Conservation (phyloP, 805 yeast genomes). For the Ogataea methylovora region DNA sequence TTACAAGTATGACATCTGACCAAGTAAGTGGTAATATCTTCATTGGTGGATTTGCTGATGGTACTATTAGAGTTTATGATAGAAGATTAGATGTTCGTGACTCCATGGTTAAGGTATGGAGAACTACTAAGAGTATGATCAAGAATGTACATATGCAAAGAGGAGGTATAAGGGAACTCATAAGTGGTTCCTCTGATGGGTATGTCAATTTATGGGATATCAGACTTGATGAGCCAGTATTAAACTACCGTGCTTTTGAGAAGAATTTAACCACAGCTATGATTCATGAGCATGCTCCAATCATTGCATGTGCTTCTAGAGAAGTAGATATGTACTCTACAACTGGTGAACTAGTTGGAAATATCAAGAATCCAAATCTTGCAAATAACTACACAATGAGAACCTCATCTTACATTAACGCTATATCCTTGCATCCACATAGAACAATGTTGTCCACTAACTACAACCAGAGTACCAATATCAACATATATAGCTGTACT, state of each 20-base stretch:
- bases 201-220: conserved; percentile 87
- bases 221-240: conserved; percentile 63
- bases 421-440: conserved; percentile 84
- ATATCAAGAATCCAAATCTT: conserved; percentile 32
- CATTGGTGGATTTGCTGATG: conserved; percentile 90
- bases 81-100: conserved; percentile 78
- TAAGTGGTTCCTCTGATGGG: conserved; percentile 80
- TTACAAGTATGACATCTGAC: conserved; percentile 86
- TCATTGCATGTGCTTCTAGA: conserved; percentile 82
- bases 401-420: conserved; percentile 49
- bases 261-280: conserved; percentile 59
- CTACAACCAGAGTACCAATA: conserved; percentile 68
- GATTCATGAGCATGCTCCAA: conserved; percentile 95
- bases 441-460: conserved; percentile 87
- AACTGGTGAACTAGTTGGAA: conserved; percentile 63
- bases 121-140: conserved; percentile 38
- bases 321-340: conserved; percentile 80
- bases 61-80: conserved; percentile 83
- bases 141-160: conserved; percentile 89
- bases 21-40: conserved; percentile 90
- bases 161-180: conserved; percentile 88
- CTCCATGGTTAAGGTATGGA: conserved; percentile 81
- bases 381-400: neutral
- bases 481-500: conserved; percentile 53
- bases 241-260: conserved; percentile 47